phyloP scores from a whole-genome alignment of 2,329 filamentous ascomycete genomes.

The Volutella citrinella region DNA sequence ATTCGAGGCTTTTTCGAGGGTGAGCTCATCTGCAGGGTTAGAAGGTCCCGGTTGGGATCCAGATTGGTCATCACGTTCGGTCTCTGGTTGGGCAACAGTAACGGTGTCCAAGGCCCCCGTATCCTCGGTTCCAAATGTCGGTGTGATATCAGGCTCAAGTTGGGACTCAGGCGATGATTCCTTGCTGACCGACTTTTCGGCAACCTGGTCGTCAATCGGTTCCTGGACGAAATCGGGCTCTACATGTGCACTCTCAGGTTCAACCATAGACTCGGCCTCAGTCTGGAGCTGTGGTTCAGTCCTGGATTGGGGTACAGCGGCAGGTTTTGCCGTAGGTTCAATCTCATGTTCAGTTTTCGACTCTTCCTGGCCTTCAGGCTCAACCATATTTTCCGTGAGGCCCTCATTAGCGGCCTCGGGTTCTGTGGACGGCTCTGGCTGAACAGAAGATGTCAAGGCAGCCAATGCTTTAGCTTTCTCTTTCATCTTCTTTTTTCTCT shows the following conservation, averaged over 20 bases:
- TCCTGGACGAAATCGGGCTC: no score
- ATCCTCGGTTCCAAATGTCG: conserved; percentile 1
- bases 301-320: conserved; percentile 11
- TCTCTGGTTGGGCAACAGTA: conserved; percentile 1
- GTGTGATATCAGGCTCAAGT: conserved; percentile 9
- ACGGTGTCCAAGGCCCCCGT: no score
- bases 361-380: conserved; percentile 18
- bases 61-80: conserved; percentile 4
- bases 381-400: no score
- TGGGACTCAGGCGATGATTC: conserved; percentile 9
- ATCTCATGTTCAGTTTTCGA: conserved; percentile 9
- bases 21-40: neutral
- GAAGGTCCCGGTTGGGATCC: no score
- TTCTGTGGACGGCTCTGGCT: conserved; percentile 16
- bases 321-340: conserved; percentile 11
- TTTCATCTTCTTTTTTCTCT: conserved; percentile 21
- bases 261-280: conserved; percentile 25
- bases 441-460: conserved; percentile 13
- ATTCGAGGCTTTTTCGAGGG: neutral
- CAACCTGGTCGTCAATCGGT: no score
- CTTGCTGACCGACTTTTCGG: no score
- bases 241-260: conserved; percentile 26
- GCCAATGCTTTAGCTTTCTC: conserved; percentile 21
- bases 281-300: conserved; percentile 17
- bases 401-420: no score